Base-by-base conservation (phyloP, 2,329 filamentous ascomycete genomes). In the Dothideomycetes sp. region DNA sequence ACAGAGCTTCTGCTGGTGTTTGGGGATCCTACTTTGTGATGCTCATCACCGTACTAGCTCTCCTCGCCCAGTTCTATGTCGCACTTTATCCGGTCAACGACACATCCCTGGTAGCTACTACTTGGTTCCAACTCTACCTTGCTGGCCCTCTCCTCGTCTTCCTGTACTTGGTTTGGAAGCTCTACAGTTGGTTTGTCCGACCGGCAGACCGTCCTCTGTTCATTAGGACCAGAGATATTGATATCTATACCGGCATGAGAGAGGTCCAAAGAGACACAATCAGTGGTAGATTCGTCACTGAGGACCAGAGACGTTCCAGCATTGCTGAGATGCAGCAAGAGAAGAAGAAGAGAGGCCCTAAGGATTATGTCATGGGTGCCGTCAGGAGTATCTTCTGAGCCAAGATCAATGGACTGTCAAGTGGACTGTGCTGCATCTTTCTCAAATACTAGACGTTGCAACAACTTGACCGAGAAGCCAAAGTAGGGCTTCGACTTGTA, bases 21-120 rank as follows among this genome's bases (percentile, higher is more conserved):
- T 64, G 56, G 3, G 79, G 79, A 11, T 79, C 74, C 0, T 80
- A 64, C 54, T 29, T 80, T 8, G 78, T 78, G n/a, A 60, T 82
- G 2, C 33, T 49, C 29, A 63, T 82, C 19, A 73, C 72, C 51
- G 45, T 68, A 17, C 43, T 78, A 18, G 68, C 72, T 24, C 58
- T 76, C 17, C 55, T 69, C n/a, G 74, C 73, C 24, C 72, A 52
- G 22, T 52, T 52, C 37, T 51, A 45, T 23, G 33, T 44, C 20
- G 46, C 43, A 9, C 16, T 45, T n/a, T 44, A 30, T 16, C 40
- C 27, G 30, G 34, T 34, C 15, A 39, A 41, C 34, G 45, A 28
- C 5, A 13, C 20, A n/a, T 38, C 36, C 20, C 25, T 45, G 10
- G 27, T 38, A 12, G 35, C 49, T 6, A 25, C 31, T 10, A 18